Conservation (phyloP, 371 early-diverging fungal genomes). For the Rozella allomycis region DNA sequence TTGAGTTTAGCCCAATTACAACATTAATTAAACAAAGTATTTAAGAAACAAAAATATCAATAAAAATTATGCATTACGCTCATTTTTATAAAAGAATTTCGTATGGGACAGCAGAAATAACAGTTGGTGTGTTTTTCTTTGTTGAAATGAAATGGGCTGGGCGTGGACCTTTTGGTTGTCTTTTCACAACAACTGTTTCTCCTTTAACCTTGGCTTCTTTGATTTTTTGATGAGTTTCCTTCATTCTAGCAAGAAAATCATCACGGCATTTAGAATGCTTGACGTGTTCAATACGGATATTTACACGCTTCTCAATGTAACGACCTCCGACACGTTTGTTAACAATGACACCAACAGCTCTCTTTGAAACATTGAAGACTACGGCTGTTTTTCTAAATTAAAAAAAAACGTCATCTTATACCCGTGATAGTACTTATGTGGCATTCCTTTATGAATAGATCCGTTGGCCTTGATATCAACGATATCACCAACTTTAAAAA, state of each 20-base stretch:
- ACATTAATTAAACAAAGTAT: no score
- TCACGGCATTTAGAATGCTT: slow-evolving; percentile 98
- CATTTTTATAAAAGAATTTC: no score
- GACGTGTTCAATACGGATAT: slow-evolving; percentile 97
- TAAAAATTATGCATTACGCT: no score
- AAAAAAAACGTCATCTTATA: slow-evolving; percentile 8
- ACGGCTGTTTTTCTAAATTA: slow-evolving; percentile 74
- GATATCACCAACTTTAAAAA: slow-evolving; percentile 94
- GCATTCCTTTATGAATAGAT: slow-evolving; percentile 98
- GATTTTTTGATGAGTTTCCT: slow-evolving; percentile 67
- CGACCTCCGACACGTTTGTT: slow-evolving; percentile 95
- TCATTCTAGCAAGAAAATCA: slow-evolving; percentile 92
- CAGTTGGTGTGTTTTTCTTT: slow-evolving; percentile 69
- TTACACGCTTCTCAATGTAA: slow-evolving; percentile 93
- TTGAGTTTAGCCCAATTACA: no score
- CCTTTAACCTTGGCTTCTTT: slow-evolving; percentile 50
- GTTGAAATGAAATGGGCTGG: slow-evolving; percentile 62
- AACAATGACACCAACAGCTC: slow-evolving; percentile 91
- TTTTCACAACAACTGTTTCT: slow-evolving; percentile 57
- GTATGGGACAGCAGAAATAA: slow-evolving; percentile 81
- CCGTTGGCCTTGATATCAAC: slow-evolving; percentile 95
- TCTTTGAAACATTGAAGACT: slow-evolving; percentile 96
- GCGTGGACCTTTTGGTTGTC: slow-evolving; percentile 79
- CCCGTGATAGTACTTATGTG: slow-evolving; percentile 99
- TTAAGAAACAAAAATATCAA: no score